Base-by-base conservation (phyloP, 805 yeast genomes). In the Candida hungchunana region DNA sequence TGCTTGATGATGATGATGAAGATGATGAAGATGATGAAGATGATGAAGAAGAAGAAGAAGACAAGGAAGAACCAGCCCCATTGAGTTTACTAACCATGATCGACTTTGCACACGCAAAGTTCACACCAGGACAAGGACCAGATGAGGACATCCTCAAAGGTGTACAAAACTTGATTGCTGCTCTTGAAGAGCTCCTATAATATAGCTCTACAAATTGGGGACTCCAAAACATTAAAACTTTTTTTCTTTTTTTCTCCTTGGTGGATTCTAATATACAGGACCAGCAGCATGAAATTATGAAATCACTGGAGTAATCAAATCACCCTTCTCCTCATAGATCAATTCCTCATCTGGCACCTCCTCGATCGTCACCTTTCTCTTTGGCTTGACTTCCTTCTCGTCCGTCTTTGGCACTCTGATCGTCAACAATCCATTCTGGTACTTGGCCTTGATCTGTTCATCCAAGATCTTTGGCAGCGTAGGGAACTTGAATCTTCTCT, bases 51-150 rank as follows among this genome's bases (percentile, higher is more conserved):
- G 53, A 50, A 13, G 63, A 56, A 14, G 55, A 54, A 2, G 53
- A 48, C 3, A 57, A 50, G 2, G 56, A 26, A 1, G 27, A 46
- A 29, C 14, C 20, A n/a, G 37, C 57, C 1, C 64, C 71, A 0
- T 55, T 85, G 32, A 80, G 89, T 42, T 61, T 74, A 6, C 61
- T 87, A 34, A 70, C 77, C 25, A 50, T 89, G 32, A 87, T 93
- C 6, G 98, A 93, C 59, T 88, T 93, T 65, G 97, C 97, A 1
- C 97, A 93, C 56, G 75, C 96, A 0, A 72, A 64, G 42, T 61
- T 73, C 40, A 67, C 71, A 0, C 77, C 79, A 0, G 84, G 82
- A 0, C 39, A 69, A 39, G 87, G 88, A 0, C 73, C 73, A 14
- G 97, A 88, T 57, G 83, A 75, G 30, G 82, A 84, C 51, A 62